Base-by-base conservation (phyloP, 2,329 filamentous ascomycete genomes). In the Chaetomiaceae sp. region DNA sequence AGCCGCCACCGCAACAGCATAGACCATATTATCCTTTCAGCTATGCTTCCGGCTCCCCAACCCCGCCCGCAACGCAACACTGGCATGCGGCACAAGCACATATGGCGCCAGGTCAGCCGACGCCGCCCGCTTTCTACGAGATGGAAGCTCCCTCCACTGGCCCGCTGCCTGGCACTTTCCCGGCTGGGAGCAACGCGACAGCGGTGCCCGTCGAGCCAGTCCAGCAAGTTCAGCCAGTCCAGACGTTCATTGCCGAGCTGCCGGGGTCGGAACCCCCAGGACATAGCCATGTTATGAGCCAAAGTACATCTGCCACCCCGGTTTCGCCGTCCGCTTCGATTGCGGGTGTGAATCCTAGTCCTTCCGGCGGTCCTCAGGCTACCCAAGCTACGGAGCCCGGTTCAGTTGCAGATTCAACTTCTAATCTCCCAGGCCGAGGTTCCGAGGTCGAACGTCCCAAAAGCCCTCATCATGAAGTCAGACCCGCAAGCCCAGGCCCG, bases 211-310 rank as follows among this genome's bases (percentile, higher is more conserved):
- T 16, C 1, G n/a, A 41, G 14, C 11, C 23, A 29, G 13, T 18
- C 9, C 41, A 9, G 25, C 25, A 27, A 9, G n/a, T n/a, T n/a
- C n/a, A 50, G 14, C 30, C 36, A n/a, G 16, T 11, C 9, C 34
- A 45, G 16, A 37, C 23, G 5, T 51, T 55, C 40, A 23, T 51
- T 48, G 37, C 53, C 3, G 53, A 55, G 20, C 48, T 55, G 5
- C 36, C 23, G 32, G 53, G 53, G 20, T 55, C 48, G 5, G 41
- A 36, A 3, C 52, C 47, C 10, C 25, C 18, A 11, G 13, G 11
- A 7, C 14, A 6, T 1, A 11, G 10, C 40, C n/a, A n/a, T n/a
- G n/a, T n/a, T n/a, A 36, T 16, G 4, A 18, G 20, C 8, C n/a
- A 46, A 11, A 27, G n/a, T 16, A 13, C 38, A 13, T 13, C 8